Base-by-base conservation (phyloP, 2,329 filamentous ascomycete genomes). In the Cryphonectria nitschkei region DNA sequence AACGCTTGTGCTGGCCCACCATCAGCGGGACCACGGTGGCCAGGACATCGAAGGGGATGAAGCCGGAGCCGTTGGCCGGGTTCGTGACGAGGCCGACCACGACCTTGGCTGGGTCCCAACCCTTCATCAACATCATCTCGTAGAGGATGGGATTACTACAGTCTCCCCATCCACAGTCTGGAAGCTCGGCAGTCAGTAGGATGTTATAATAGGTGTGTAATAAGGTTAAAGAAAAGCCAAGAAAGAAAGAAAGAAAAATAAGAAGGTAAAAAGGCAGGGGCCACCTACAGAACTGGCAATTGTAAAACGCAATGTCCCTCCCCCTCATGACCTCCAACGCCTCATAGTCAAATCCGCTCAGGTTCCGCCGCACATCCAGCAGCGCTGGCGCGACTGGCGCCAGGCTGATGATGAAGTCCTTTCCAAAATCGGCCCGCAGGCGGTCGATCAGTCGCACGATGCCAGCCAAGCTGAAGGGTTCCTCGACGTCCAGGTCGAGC, bases 101-200 rank as follows among this genome's bases (percentile, higher is more conserved):
- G 7, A 95, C 81, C 76, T 90, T 92, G 60, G 88, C 83, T 0
- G 91, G 84, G 13, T 84, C 82, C 90, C 91, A 95, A 11, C 92
- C 92, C 11, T 83, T 82, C 13, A 82, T 80, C 54, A 83, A 70
- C 62, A 84, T 79, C 77, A 81, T 80, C 75, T 84, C 80, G 74
- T 85, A 86, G 80, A 85, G 83, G 72, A 79, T 75, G 11, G 83
- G 80, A 67, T 83, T 86, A 39, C 85, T 82, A 0, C 90, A 88
- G 65, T 89, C 89, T 5, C 92, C 92, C 93, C 93, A 95, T 0
- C 92, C 92, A 76, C 92, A 94, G 82, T 96, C 95, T 72, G 22
- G 3, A 16, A 32, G 8, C 62, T 26, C 5, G 1, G 29, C 2
- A 3, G 37, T 54, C 22, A 68, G 26, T 26, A 26, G 26, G 26